Conservation (phyloP, 2,329 filamentous ascomycete species). For the Dothidotthia symphoricarpi region DNA sequence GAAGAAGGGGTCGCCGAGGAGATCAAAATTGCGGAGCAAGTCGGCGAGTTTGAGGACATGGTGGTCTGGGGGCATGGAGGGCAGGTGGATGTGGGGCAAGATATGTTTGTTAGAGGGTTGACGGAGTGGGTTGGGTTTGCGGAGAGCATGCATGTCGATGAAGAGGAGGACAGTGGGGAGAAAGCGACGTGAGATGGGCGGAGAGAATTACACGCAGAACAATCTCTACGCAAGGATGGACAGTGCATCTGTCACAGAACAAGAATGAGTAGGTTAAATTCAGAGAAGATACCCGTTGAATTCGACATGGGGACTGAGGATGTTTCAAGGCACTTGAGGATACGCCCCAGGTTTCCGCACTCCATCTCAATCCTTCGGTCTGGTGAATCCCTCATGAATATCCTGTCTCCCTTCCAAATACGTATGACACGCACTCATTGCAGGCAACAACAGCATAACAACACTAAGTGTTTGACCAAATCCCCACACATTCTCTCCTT, state of each 20-base stretch:
- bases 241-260: background rate
- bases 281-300: constrained; percentile 1
- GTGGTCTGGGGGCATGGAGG: constrained; percentile 83
- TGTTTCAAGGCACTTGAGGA: too few relatives aligned
- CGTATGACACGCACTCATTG: constrained; percentile 25
- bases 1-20: constrained; percentile 24
- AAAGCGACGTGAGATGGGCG: too few relatives aligned
- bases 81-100: constrained; percentile 59
- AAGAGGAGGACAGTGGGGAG: constrained; percentile 10
- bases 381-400: constrained; percentile 13
- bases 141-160: constrained; percentile 49
- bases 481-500: constrained; percentile 30
- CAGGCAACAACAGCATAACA: constrained; percentile 29
- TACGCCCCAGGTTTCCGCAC: background rate
- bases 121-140: constrained; percentile 79
- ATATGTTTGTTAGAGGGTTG: constrained; percentile 71
- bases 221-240: too few relatives aligned
- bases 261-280: background rate
- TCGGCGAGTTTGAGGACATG: constrained; percentile 70
- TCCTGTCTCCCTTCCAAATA: constrained; percentile 31
- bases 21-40: constrained; percentile 55
- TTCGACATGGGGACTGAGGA: too few relatives aligned
- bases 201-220: background rate
- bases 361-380: background rate
- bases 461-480: constrained; percentile 35